Evolutionary conservation across 2,329 filamentous ascomycete genomes (phyloP), one percentile per base, ranked within the genome.

Genomic region (Rhynchosporium secalis): DNA sequence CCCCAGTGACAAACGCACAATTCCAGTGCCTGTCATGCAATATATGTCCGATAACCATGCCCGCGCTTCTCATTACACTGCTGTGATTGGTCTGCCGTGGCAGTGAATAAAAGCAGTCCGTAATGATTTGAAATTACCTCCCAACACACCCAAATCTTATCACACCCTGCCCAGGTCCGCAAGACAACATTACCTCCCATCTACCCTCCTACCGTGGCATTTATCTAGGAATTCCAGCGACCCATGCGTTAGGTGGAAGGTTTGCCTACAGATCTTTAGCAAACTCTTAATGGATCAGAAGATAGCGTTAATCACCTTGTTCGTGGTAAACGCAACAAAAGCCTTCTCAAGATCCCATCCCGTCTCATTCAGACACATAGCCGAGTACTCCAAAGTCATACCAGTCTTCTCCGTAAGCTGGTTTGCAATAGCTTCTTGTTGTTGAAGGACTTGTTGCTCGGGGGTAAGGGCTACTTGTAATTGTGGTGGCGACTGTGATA

Each of bases 341-440:
- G 93, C 94, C 67, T 84, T 83, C 43, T 90, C 84, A 55, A 93
- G 85, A 73, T 96, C 85, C 92, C 92, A 98, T 43, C 82, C 84
- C 61, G 88, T 91, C 63, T 92, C 86, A 2, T 85, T 82, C 15
- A 98, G 80, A 70, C 94, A 97, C 80, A 96, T 84, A 68, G 88
- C 84, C 1, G 92, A 89, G 74, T 90, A 96, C 62, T 90, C 81
- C 9, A 87, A 76, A 8, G 86, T 95, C 86, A 99, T 92, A 62
- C 87, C 86, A 1, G 93, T 96, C 71, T 86, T 86, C 67, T 86
- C 86, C 67, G 86, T 88, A 58, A 97, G 82, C 73, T 95, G 87
- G 26, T 86, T 79, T 72, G 96, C 80, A 77, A 92, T 86, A 66
- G 88, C 84, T 69, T 90, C 84, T 68, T 89, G 84, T 15, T 76